Evolutionary conservation across 2,329 filamentous ascomycete species (phyloP).

Genomic region (Epichloe elymi): DNA sequence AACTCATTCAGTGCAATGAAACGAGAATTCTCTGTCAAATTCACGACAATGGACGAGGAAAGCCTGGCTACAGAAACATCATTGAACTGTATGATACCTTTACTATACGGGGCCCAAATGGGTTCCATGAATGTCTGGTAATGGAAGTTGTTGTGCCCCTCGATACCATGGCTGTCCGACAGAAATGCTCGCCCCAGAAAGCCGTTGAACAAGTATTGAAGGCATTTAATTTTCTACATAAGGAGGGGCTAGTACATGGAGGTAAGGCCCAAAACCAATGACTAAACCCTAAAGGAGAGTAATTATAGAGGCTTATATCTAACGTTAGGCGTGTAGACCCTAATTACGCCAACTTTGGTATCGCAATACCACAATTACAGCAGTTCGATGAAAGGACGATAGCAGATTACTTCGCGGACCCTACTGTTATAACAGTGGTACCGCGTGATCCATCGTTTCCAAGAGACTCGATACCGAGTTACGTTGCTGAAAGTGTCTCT

Average conservation of each 20-base stretch:
- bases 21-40: neutral
- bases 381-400: neutral
- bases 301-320: neutral
- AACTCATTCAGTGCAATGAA: neutral
- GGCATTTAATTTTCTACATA: neutral
- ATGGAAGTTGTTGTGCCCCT: neutral
- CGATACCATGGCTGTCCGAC: neutral
- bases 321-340: neutral
- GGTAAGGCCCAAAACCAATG: neutral
- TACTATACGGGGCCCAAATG: neutral
- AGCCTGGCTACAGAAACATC: neutral
- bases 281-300: neutral
- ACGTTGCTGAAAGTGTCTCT: neutral
- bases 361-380: neutral
- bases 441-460: neutral
- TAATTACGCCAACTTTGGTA: neutral
- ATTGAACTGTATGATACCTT: neutral
- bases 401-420: neutral
- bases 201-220: neutral
- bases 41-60: neutral
- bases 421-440: neutral
- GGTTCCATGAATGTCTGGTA: neutral
- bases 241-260: neutral
- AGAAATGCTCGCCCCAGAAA: neutral
- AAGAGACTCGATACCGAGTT: neutral